Evolutionary conservation across 768 basidiomycete genomes (phyloP), one percentile per base, ranked within the genome.

Genomic region (Sporobolomyces phaffii): DNA sequence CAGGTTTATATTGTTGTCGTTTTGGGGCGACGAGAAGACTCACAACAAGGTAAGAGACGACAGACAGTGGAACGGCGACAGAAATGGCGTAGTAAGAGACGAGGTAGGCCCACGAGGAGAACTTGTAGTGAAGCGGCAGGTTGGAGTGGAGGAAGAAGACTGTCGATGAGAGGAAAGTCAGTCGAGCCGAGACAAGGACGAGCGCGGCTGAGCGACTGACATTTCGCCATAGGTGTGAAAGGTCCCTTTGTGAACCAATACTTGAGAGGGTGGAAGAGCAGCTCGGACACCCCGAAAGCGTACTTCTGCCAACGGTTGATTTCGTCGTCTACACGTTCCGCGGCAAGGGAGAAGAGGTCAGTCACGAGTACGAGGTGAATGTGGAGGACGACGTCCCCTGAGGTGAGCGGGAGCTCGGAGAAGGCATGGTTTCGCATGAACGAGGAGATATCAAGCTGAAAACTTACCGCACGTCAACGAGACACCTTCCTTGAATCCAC

Each of bases 251-350:
- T 80, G 83, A 84, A 87, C 90, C 90, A 92, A 28, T 84, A 76
- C 58, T 83, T 81, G 64, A 92, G 73, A 0, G 90, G 91, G 73
- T 92, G 86, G 82, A 96, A 91, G 65, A 93, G 83, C 40, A 93
- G 81, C 77, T 80, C 79, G 36, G 73, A 73, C 26, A 76, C 51
- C 31, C 70, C 72, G 62, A 40, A 73, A 57, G 72, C 68, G 60
- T 52, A 90, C 75, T 92, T 94, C 68, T 92, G 89, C 91, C 91
- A 94, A 3, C 91, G 78, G 73, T 92, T 92, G 13, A 94, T 79
- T 76, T 94, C 91, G 73, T 94, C 91, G 57, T 54, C 24, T 57
- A 28, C 5, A 41, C n/a, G n/a, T n/a, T 44, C 43, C 10, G 17
- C 38, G 38, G 20, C 11, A 44, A 44, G 11, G 13, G 43, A 15